Conservation (phyloP, 305 asterid genomes). For the Fraxinus sp. region DNA sequence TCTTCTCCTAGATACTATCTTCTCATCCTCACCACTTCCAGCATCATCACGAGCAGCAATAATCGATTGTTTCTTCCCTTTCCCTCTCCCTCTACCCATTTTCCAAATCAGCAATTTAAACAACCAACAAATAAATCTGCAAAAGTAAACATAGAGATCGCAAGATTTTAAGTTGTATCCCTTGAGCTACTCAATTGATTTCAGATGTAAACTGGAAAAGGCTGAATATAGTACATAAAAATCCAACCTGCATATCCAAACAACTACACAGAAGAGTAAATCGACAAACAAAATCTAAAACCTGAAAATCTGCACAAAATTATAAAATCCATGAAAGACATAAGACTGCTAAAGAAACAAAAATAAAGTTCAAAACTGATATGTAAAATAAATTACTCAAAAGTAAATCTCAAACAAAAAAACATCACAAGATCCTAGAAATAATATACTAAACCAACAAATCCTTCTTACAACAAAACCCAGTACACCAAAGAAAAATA, state of each 20-base stretch:
- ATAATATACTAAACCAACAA: constrained; percentile 1
- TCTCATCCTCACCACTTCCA: constrained; percentile 51
- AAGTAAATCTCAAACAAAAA: constrained; percentile 1
- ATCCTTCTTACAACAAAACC: neutral
- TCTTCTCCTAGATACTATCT: constrained; percentile 39
- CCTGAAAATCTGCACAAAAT: neutral
- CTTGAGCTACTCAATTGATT: neutral
- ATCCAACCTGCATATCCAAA: neutral
- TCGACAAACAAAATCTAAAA: neutral
- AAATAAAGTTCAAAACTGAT: neutral
- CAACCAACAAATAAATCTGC: constrained; percentile 25
- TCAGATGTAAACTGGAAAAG: neutral
- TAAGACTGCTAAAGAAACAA: neutral
- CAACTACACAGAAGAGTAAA: neutral
- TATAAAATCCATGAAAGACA: neutral
- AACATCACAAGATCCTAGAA: constrained; percentile 1
- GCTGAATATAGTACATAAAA: neutral
- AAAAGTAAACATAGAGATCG: neutral
- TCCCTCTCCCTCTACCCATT: constrained; percentile 55
- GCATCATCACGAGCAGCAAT: constrained; percentile 35
- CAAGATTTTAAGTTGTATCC: neutral
- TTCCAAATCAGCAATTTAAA: constrained; percentile 19
- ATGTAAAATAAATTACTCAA: neutral
- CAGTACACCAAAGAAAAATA: neutral
- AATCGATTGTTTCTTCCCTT: constrained; percentile 42